Evolutionary conservation across 306 rosid genomes (phyloP).

Genomic region (Pueraria montana): DNA sequence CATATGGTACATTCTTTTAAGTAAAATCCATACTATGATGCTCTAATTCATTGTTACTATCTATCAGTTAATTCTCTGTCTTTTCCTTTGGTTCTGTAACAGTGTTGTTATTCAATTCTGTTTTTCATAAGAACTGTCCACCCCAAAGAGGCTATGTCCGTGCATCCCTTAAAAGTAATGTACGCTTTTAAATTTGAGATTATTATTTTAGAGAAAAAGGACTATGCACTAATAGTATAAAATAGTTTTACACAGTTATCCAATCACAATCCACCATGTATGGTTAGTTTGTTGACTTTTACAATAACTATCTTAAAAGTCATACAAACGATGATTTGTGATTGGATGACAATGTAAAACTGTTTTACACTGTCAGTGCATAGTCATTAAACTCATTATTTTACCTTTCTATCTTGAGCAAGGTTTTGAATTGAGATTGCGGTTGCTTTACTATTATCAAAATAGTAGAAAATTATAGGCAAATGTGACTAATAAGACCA

Average conservation of each 20-base stretch:
- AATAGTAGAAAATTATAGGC: not conserved
- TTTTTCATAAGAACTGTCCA: conserved; percentile 71
- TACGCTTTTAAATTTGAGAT: conserved; percentile 54
- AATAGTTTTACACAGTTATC: too few relatives aligned
- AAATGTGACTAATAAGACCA: not conserved
- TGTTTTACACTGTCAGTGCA: too few relatives aligned
- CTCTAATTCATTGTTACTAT: conserved; percentile 20
- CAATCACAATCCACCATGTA: too few relatives aligned
- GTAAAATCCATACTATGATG: conserved; percentile 1
- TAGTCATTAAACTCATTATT: too few relatives aligned
- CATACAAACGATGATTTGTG: too few relatives aligned
- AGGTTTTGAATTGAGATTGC: not conserved
- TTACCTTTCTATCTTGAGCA: not conserved
- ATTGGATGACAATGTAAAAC: too few relatives aligned
- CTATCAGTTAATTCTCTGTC: conserved; percentile 19
- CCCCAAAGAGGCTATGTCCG: conserved; percentile 79
- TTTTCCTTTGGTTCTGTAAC: conserved; percentile 49
- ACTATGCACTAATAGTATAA: too few relatives aligned
- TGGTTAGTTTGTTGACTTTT: too few relatives aligned
- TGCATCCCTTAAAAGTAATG: conserved; percentile 94
- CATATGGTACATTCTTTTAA: conserved; percentile 68
- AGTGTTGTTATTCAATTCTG: conserved; percentile 83
- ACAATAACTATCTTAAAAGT: too few relatives aligned
- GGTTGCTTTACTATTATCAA: not conserved
- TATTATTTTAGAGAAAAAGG: too few relatives aligned